These are phyloP conservation scores for Wickerhamomyces pijperi DNA, from an alignment of 805 yeast genomes.

Conservation along the genomic window DNA sequence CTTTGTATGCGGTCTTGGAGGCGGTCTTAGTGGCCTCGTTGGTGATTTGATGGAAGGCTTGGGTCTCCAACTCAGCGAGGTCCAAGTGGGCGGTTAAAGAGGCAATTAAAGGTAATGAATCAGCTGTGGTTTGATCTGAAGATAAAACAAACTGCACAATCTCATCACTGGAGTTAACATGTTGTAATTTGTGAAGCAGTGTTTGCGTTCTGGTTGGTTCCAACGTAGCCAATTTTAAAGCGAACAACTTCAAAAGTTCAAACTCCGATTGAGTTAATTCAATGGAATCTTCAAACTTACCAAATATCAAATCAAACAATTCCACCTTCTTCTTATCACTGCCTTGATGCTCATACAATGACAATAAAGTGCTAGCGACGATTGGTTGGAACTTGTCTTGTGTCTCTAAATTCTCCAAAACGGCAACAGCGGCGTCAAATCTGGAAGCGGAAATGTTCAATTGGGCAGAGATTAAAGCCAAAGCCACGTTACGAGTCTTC, in stretches of 20 bases:
- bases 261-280: constrained; percentile 9
- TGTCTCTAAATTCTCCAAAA: constrained; percentile 24
- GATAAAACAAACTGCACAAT: constrained; percentile 20
- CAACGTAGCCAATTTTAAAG: constrained; percentile 23
- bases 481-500: constrained; percentile 19
- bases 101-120: constrained; percentile 12
- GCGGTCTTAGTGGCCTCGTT: constrained; percentile 7
- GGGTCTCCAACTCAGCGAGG: constrained; percentile 18
- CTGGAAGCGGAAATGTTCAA: constrained; percentile 20
- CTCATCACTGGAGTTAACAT: constrained; percentile 11
- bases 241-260: constrained; percentile 22
- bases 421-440: constrained; percentile 21
- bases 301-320: constrained; percentile 22
- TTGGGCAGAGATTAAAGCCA: constrained; percentile 25
- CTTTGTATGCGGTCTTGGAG: constrained; percentile 3
- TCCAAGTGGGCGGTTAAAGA: constrained; percentile 21
- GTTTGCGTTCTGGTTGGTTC: constrained; percentile 5
- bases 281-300: constrained; percentile 7
- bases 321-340: constrained; percentile 22
- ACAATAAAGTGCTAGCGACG: constrained; percentile 35
- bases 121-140: constrained; percentile 10
- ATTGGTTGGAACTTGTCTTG: constrained; percentile 27
- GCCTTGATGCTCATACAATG: constrained; percentile 37
- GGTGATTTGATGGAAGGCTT: constrained; percentile 9
- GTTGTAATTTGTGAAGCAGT: constrained; percentile 18